phyloP scores from a whole-genome alignment of 2,329 filamentous ascomycete species.

The Penicillium sp. region DNA sequence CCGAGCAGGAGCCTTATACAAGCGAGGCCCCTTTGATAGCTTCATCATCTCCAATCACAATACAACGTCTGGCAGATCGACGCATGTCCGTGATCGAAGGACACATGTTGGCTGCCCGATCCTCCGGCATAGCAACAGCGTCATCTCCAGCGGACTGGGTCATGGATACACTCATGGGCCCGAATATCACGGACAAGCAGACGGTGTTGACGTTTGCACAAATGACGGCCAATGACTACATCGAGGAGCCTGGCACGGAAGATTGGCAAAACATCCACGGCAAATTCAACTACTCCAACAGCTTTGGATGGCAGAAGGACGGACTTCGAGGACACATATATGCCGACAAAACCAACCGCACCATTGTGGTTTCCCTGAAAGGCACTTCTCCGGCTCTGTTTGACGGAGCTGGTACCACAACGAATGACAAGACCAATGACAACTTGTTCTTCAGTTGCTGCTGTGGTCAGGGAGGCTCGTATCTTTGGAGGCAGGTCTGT shows the following conservation, averaged over 20 bases:
- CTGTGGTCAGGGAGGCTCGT: slow-evolving; percentile 90
- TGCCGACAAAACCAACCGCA: slow-evolving; percentile 82
- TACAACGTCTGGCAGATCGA: slow-evolving; percentile 82
- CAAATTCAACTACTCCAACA: slow-evolving; percentile 81
- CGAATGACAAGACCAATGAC: slow-evolving; percentile 96
- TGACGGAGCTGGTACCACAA: slow-evolving; percentile 95
- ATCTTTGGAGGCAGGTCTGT: slow-evolving; percentile 89
- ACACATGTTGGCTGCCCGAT: slow-evolving; percentile 74
- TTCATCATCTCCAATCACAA: slow-evolving; percentile 69
- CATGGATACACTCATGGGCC: slow-evolving; percentile 75
- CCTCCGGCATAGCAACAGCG: slow-evolving; percentile 69
- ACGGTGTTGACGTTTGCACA: slow-evolving; percentile 83
- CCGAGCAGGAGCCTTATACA: slow-evolving; percentile 49
- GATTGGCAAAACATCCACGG: slow-evolving; percentile 84
- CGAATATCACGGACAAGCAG: slow-evolving; percentile 83
- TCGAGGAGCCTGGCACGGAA: slow-evolving; percentile 70
- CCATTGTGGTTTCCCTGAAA: slow-evolving; percentile 90
- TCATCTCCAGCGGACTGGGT: slow-evolving; percentile 81
- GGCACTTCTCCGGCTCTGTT: slow-evolving; percentile 90
- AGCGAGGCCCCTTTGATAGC: slow-evolving; percentile 62
- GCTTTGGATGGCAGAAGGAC: slow-evolving; percentile 92
- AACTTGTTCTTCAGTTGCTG: slow-evolving; percentile 98
- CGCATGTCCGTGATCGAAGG: slow-evolving; percentile 77
- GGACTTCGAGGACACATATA: slow-evolving; percentile 92
- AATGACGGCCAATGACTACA: slow-evolving; percentile 90